Evolutionary conservation across 1,284 basidiomycete species (phyloP).

Genomic region (Trichosporon ovoides): DNA sequence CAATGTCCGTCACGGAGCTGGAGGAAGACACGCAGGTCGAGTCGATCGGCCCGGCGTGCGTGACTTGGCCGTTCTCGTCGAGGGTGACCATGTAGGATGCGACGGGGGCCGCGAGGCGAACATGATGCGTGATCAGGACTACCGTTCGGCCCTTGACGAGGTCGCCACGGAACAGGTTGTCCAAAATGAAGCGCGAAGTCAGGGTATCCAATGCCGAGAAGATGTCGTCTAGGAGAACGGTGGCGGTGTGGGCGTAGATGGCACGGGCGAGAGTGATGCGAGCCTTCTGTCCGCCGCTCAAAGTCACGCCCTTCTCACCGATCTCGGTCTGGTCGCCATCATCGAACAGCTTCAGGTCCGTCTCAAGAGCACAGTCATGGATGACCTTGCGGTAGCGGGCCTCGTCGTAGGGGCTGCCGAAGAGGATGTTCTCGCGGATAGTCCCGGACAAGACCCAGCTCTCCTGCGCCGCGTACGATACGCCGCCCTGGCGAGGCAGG

Average conservation of each 20-base stretch:
- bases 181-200: constrained; percentile 69
- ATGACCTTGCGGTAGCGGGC: constrained; percentile 57
- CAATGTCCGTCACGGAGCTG: constrained; percentile 17
- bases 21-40: constrained; percentile 19
- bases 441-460: constrained; percentile 58
- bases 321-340: constrained; percentile 67
- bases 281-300: constrained; percentile 64
- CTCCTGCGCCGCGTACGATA: constrained; percentile 70
- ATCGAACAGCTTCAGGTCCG: constrained; percentile 62
- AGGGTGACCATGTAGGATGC: constrained; percentile 62
- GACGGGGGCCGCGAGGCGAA: constrained; percentile 60
- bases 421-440: constrained; percentile 57
- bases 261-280: constrained; percentile 68
- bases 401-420: constrained; percentile 54
- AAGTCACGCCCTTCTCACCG: constrained; percentile 48
- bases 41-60: constrained; percentile 39
- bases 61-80: constrained; percentile 52
- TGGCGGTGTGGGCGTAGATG: constrained; percentile 59
- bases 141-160: constrained; percentile 65
- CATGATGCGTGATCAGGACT: constrained; percentile 69
- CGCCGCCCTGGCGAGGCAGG: constrained; percentile 61
- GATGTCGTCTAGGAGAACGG: constrained; percentile 56
- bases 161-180: constrained; percentile 66
- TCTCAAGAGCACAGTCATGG: constrained; percentile 60
- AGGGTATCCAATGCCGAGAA: constrained; percentile 53